These are phyloP conservation scores for Diaporthe batatas DNA, from an alignment of 2,329 filamentous ascomycete genomes.

Conservation along the genomic window DNA sequence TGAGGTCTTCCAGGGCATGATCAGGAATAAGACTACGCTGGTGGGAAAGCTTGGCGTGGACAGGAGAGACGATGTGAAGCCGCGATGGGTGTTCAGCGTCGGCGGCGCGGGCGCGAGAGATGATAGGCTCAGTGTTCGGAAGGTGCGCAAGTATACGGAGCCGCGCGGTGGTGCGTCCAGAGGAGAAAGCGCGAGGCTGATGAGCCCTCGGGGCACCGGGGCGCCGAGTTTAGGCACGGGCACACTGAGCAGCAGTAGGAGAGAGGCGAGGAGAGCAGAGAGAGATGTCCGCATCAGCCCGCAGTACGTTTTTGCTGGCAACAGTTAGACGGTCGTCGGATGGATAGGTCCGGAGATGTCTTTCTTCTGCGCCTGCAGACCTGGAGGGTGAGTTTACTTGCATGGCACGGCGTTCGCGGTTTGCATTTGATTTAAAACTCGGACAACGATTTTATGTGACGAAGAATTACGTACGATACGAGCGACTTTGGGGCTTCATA, in stretches of 20 bases:
- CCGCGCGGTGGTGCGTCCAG: constrained; percentile 44
- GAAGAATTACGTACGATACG: constrained; percentile 29
- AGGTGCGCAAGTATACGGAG: constrained; percentile 61
- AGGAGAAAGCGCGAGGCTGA: constrained; percentile 44
- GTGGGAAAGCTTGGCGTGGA: constrained; percentile 75
- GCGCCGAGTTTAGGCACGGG: constrained; percentile 32
- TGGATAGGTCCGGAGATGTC: not conserved
- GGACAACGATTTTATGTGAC: constrained; percentile 31
- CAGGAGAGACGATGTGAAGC: constrained; percentile 60
- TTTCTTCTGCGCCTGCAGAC: not conserved
- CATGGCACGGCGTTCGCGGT: constrained; percentile 40
- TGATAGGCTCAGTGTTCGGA: constrained; percentile 59
- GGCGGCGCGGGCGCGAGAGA: constrained; percentile 51
- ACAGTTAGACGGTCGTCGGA: not conserved
- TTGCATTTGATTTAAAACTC: constrained; percentile 7
- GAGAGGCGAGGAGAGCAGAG: constrained; percentile 46
- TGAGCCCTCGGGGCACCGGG: constrained; percentile 35
- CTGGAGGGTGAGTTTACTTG: constrained; percentile 12
- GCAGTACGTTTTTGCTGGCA: constrained; percentile 38
- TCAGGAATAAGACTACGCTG: constrained; percentile 76
- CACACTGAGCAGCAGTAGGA: constrained; percentile 46
- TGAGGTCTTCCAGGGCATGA: constrained; percentile 75
- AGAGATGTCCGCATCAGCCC: constrained; percentile 33
- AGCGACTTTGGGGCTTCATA: not conserved
- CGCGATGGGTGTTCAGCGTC: constrained; percentile 65